Evolutionary conservation across 345 rosid species (phyloP).

Genomic region (Moricandia moricandioides): DNA sequence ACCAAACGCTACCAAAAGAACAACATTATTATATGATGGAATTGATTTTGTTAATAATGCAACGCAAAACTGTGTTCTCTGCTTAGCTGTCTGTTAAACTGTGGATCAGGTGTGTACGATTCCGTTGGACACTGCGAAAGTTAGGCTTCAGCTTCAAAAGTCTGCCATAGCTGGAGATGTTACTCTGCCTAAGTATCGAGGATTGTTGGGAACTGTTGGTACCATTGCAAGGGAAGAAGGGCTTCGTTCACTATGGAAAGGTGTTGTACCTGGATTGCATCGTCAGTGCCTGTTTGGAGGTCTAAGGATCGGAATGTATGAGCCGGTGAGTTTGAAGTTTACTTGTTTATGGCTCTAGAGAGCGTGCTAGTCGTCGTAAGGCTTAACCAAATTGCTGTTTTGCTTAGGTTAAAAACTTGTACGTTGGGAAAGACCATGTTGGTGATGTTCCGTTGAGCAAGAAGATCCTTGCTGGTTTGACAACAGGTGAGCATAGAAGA

Average conservation of each 20-base stretch:
- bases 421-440: conserved; percentile 77
- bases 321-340: conserved; percentile 66
- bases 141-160: conserved; percentile 98
- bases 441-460: conserved; percentile 94
- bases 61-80: not conserved
- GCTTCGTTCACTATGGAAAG: conserved; percentile 85
- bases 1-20: too few relatives aligned
- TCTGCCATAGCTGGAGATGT: conserved; percentile 60
- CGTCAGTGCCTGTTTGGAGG: conserved; percentile 96
- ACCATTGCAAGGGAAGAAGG: conserved; percentile 98
- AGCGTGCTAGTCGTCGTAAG: not conserved
- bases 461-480: conserved; percentile 96
- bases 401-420: conserved; percentile 73
- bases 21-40: not conserved
- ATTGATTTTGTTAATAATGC: not conserved
- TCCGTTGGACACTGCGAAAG: conserved; percentile 98
- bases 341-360: not conserved
- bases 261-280: conserved; percentile 90
- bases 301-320: conserved; percentile 92
- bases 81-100: not conserved
- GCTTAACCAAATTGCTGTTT: conserved; percentile 1
- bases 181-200: conserved; percentile 71
- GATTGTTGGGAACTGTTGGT: conserved; percentile 87
- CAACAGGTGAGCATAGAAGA: conserved; percentile 69
- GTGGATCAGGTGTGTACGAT: conserved; percentile 77